phyloP scores from a whole-genome alignment of 805 yeast species.

The Metschnikowia bowlesiae region DNA sequence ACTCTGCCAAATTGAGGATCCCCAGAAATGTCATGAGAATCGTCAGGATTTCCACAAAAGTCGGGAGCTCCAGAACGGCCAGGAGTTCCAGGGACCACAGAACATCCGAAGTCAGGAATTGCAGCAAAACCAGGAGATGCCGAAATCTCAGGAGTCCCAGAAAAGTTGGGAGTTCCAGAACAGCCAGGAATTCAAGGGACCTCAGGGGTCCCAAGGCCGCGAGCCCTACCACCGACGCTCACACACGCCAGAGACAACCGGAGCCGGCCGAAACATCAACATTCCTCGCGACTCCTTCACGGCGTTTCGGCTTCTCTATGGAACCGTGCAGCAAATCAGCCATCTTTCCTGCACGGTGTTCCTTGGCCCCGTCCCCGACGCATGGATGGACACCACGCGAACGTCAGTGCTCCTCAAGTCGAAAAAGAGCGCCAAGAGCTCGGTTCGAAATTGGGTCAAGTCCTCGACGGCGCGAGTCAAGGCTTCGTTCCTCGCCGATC shows the following conservation, averaged over 20 bases:
- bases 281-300: slow-evolving; percentile 57
- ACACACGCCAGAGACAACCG: background rate
- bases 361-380: slow-evolving; percentile 55
- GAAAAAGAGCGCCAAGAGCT: background rate
- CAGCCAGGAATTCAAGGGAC: too few species aligned
- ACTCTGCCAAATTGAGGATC: too few species aligned
- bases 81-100: background rate
- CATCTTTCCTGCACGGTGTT: slow-evolving; percentile 45
- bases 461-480: slow-evolving; percentile 3
- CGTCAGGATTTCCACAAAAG: too few species aligned
- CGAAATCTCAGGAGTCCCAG: too few species aligned
- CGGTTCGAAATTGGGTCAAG: slow-evolving; percentile 5
- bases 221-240: too few species aligned
- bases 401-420: background rate
- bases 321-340: slow-evolving; percentile 45
- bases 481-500: background rate
- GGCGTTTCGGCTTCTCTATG: slow-evolving; percentile 53
- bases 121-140: too few species aligned
- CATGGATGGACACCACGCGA: slow-evolving; percentile 39
- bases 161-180: too few species aligned
- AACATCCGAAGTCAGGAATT: too few species aligned
- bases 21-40: too few species aligned
- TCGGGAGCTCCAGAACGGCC: too few species aligned
- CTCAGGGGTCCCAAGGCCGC: too few species aligned
- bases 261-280: slow-evolving; percentile 3